Base-by-base conservation (phyloP, 208 protist genomes). In the Strigomonas galati region DNA sequence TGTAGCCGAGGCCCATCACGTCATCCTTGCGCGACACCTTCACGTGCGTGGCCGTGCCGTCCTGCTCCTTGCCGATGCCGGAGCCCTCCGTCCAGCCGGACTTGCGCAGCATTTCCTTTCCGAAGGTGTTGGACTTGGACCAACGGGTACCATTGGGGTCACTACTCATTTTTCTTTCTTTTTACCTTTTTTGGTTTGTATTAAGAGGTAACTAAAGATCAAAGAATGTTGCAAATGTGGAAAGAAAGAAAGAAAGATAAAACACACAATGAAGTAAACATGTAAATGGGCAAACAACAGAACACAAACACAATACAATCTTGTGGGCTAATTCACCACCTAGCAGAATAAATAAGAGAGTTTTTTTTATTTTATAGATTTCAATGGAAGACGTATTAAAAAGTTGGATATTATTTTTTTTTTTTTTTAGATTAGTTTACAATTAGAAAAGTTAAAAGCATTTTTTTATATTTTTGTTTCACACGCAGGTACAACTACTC, bases 41-140 rank as follows among this genome's bases (percentile, higher is more conserved):
- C 51, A 98, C 78, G 76, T 97, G 87, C 19, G 69, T 77, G 15
- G 82, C 80, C 2, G 76, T 73, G 55, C 94, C 94, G n/a, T 94
- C 81, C 70, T 91, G 71, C 10, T 85, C 78, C 58, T 81, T 85
- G n/a, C 94, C 94, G 14, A 98, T 70, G 7, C 94, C 94, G 27
- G 60, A 78, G 53, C 94, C 94, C 64, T 97, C 90, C 32, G 70
- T 82, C 94, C 94, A 98, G 3, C 94, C 94, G 24, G 89, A 84
- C 64, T 95, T 95, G 71, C 92, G 79, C 62, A 98, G 65, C 48
- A 98, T 69, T 31, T 89, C 69, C 58, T 90, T 91, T 15, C 94
- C 93, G 44, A 94, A 79, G 12, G 76, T 87, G 0, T 91, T 88
- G 12, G 85, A 85, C 24, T 81, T 86, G 4, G 84, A 72, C 90